Evolutionary conservation across 2,329 filamentous ascomycete species (phyloP).

Genomic region (Penicillium fuscoglaucum): DNA sequence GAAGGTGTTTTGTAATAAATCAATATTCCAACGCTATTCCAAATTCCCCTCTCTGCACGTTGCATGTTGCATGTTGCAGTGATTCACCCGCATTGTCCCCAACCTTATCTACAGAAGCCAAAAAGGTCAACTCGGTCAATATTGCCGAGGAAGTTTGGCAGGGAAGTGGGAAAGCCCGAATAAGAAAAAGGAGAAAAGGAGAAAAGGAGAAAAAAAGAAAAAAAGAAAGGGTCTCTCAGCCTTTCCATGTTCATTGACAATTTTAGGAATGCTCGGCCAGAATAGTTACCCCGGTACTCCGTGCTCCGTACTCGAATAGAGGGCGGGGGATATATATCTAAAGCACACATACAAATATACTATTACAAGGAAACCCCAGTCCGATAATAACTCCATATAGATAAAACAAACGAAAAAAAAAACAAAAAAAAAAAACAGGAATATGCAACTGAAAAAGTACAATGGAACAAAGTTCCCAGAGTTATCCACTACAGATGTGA

Average conservation of each 20-base stretch:
- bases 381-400: not conserved
- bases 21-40: not conserved
- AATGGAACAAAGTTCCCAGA: not conserved
- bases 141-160: not conserved
- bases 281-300: not conserved
- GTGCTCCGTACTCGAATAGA: not conserved
- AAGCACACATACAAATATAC: too few relatives aligned
- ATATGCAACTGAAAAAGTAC: not conserved
- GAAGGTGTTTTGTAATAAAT: not conserved
- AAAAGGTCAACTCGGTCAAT: not conserved
- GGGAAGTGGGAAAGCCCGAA: not conserved
- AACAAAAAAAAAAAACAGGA: not conserved
- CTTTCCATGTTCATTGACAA: not conserved
- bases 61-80: conserved; percentile 1
- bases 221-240: not conserved
- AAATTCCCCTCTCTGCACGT: not conserved
- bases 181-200: not conserved
- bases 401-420: too few relatives aligned
- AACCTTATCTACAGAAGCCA: conserved; percentile 7
- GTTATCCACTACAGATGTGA: not conserved
- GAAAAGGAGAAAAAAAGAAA: not conserved
- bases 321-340: not conserved
- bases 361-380: not conserved
- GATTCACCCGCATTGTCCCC: conserved; percentile 2
- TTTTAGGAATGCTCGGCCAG: not conserved